phyloP scores from a whole-genome alignment of 2,329 filamentous ascomycete genomes.

The Xylaria sp. region DNA sequence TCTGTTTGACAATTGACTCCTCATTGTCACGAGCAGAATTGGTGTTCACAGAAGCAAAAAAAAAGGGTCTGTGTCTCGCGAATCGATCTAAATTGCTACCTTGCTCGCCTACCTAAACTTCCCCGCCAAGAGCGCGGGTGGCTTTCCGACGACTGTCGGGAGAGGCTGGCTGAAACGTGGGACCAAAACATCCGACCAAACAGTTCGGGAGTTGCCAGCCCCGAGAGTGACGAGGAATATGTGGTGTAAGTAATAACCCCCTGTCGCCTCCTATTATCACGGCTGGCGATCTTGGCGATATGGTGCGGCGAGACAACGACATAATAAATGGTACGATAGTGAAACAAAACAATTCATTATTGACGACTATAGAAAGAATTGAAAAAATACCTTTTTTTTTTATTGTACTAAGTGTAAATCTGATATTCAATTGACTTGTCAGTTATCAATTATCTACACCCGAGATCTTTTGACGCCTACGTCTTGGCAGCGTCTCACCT shows the following conservation, averaged over 20 bases:
- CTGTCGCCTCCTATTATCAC: conserved; percentile 2
- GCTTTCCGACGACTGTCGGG: conserved; percentile 18
- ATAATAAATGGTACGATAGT: too few species aligned
- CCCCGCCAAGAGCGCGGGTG: conserved; percentile 9
- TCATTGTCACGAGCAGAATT: conserved; percentile 25
- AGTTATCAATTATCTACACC: too few species aligned
- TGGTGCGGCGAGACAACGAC: neutral
- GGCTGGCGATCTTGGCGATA: conserved; percentile 19
- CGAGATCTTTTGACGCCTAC: neutral
- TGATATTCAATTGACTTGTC: neutral
- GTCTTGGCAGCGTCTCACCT: conserved; percentile 46
- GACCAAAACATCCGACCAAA: conserved; percentile 41
- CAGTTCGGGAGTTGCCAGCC: conserved; percentile 45
- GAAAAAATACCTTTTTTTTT: too few species aligned
- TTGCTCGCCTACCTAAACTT: neutral
- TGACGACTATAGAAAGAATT: neutral
- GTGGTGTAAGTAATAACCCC: neutral
- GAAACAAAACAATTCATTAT: too few species aligned
- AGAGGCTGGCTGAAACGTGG: conserved; percentile 45
- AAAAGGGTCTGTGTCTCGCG: conserved; percentile 5
- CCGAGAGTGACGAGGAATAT: conserved; percentile 32
- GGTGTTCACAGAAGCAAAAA: too few species aligned
- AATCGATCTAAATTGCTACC: conserved; percentile 14
- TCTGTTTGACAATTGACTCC: conserved; percentile 36
- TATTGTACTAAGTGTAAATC: neutral